Evolutionary conservation across 2,329 filamentous ascomycete species (phyloP).

Genomic region (Metarhizium humberi): DNA sequence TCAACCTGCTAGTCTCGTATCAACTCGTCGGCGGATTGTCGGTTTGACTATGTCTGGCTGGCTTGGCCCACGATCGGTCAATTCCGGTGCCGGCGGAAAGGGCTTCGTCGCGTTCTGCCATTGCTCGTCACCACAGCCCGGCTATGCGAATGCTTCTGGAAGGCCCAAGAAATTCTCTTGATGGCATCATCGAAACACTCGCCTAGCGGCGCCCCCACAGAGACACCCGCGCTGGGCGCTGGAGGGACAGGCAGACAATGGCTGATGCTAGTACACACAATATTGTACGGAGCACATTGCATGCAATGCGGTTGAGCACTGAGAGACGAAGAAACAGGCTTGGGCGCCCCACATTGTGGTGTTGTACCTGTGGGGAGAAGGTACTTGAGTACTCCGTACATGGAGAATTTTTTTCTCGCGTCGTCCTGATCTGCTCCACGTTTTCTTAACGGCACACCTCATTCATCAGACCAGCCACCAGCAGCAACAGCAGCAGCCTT

Average conservation of each 20-base stretch:
- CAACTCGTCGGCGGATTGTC: constrained; percentile 15
- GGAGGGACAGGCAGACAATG: neutral
- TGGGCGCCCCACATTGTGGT: neutral
- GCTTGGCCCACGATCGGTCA: constrained; percentile 11
- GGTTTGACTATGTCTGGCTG: constrained; percentile 7
- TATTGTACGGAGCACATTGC: no score
- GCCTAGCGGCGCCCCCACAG: neutral
- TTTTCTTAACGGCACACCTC: constrained; percentile 19
- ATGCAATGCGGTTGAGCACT: no score
- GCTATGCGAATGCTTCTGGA: constrained; percentile 19
- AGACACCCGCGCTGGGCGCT: neutral
- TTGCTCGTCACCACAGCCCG: constrained; percentile 11
- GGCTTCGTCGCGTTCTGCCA: constrained; percentile 8
- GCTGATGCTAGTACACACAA: no score
- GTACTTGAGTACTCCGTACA: constrained; percentile 8
- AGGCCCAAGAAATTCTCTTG: constrained; percentile 14
- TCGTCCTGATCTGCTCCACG: constrained; percentile 12
- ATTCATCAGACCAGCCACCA: neutral
- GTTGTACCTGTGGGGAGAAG: constrained; percentile 21
- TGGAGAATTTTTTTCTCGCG: neutral
- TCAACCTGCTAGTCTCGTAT: neutral
- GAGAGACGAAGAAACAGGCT: no score
- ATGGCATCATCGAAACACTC: constrained; percentile 13
- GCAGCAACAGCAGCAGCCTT: neutral
- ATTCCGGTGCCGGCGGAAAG: constrained; percentile 17